Evolutionary conservation across 805 yeast species (phyloP), one percentile per base, ranked within the genome.

Genomic region (Yarrowia keelungensis): DNA sequence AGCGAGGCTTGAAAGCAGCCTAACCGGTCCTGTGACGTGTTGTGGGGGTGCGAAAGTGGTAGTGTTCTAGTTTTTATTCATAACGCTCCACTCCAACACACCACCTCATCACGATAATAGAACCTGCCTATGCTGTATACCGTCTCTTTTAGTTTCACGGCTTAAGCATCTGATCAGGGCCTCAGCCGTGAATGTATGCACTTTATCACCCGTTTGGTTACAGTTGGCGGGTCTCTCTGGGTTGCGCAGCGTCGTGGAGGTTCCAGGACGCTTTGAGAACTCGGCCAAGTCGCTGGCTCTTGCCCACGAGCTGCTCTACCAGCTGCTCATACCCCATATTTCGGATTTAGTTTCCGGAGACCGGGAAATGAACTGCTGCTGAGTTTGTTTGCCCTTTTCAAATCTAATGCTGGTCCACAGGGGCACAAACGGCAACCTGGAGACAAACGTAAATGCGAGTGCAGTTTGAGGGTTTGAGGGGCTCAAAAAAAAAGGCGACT

Each of bases 141-240:
- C 16, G 42, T 32, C 22, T 51, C 58, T 51, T 51, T 51, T 53
- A 53, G 59, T 53, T 53, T 53, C 59, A 14, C 59, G 59, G 59
- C 59, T 53, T 39, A 19, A 22, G 36, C 59, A 53, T 53, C 45
- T 39, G 36, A 19, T 53, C 45, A 38, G 45, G 59, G 19, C 22
- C 22, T 53, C 59, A 53, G 59, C 59, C 59, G 59, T 53, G 45
- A 16, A 15, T 3, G 22, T 39, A 53, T 38, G 58, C 58, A 53
- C 59, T 53, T 53, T 53, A 53, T 53, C 59, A 12, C 16, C 15
- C 15, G 45, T 19, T 53, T 39, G 36, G 45, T 53, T 39, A n/a
- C 58, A 11, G 58, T 16, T 15, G 39, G 36, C 14, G 38, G 53
- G 22, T 26, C 32, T 26, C 32, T 26, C 47, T 10, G 16, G 46